These are phyloP conservation scores for Mycena chlorophos DNA, from an alignment of 768 basidiomycete genomes.

Conservation along the genomic window DNA sequence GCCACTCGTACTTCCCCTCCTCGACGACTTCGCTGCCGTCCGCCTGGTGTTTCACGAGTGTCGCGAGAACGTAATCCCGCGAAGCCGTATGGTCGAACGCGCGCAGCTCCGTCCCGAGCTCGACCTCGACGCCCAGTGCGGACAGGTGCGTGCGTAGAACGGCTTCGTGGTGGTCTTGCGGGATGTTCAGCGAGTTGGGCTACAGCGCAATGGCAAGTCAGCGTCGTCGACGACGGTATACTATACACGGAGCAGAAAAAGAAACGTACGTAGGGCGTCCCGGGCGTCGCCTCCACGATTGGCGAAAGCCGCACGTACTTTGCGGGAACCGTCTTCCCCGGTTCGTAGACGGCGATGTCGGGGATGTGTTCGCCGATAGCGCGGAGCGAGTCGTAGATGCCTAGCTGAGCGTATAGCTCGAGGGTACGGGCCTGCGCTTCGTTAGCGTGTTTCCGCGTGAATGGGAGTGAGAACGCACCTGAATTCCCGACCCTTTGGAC, in stretches of 20 bases:
- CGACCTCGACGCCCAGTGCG: conserved; percentile 17
- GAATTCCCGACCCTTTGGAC: conserved; percentile 26
- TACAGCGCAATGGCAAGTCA: not conserved
- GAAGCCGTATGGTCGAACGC: conserved; percentile 33
- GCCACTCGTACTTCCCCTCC: too few relatives aligned
- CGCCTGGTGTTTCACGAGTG: too few relatives aligned
- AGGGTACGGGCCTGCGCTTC: conserved; percentile 9
- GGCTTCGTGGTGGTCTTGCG: conserved; percentile 21
- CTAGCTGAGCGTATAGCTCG: conserved; percentile 29
- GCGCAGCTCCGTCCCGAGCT: conserved; percentile 31
- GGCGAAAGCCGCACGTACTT: conserved; percentile 2
- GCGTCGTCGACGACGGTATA: too few relatives aligned
- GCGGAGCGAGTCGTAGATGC: conserved; percentile 19
- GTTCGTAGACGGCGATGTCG: conserved; percentile 1
- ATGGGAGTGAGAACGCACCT: conserved; percentile 18
- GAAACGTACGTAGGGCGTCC: conserved; percentile 21
- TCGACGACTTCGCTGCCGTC: too few relatives aligned
- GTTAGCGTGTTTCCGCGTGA: not conserved
- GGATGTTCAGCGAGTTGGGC: not conserved
- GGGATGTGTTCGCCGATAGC: not conserved
- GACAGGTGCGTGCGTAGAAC: conserved; percentile 16
- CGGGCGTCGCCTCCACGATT: conserved; percentile 19
- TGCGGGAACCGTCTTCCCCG: conserved; percentile 4
- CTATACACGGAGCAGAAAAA: not conserved
- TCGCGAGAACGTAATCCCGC: too few relatives aligned